Percentiles rank a stretch among this genome's conserved stretches.
These are phyloP conservation scores for Hippophae tibetana DNA, from an alignment of 306 rosid species.

Conservation along the genomic window DNA sequence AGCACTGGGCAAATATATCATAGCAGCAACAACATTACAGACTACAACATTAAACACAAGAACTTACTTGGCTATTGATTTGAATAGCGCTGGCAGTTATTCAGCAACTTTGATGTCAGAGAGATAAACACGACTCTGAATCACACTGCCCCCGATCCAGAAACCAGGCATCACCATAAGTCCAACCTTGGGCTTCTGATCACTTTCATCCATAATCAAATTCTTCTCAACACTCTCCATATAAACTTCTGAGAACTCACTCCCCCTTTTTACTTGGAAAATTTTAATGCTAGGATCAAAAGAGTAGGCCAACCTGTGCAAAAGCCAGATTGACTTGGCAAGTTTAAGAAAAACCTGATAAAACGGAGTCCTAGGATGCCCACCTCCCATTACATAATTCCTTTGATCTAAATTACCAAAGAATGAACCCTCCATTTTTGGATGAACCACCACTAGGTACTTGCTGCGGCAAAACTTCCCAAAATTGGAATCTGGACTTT, in stretches of 20 bases:
- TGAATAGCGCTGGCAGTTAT: conserved; percentile 23
- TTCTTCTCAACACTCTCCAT: conserved; percentile 92
- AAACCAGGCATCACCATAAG: conserved; percentile 99
- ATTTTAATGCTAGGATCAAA: conserved; percentile 77
- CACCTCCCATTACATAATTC: conserved; percentile 76
- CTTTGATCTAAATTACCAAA: conserved; percentile 91
- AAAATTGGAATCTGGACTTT: conserved; percentile 81
- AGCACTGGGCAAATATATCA: background rate
- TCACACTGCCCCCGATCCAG: conserved; percentile 70
- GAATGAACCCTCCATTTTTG: conserved; percentile 94
- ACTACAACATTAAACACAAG: conserved; percentile 20
- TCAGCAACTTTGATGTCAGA: conserved; percentile 88
- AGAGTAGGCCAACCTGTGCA: conserved; percentile 79
- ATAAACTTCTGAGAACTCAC: conserved; percentile 86
- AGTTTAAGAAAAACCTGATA: conserved; percentile 92
- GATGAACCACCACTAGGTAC: conserved; percentile 82
- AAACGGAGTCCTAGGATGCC: conserved; percentile 95
- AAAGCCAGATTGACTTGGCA: conserved; percentile 86
- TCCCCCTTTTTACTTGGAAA: conserved; percentile 83
- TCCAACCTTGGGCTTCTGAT: conserved; percentile 73
- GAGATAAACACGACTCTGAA: conserved; percentile 93
- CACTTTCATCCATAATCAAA: conserved; percentile 58
- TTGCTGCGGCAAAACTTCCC: conserved; percentile 92
- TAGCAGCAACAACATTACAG: conserved; percentile 25
- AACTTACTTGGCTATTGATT: conserved; percentile 14